Evolutionary conservation across 305 asterid genomes (phyloP).

Genomic region (Solanum hybrid): DNA sequence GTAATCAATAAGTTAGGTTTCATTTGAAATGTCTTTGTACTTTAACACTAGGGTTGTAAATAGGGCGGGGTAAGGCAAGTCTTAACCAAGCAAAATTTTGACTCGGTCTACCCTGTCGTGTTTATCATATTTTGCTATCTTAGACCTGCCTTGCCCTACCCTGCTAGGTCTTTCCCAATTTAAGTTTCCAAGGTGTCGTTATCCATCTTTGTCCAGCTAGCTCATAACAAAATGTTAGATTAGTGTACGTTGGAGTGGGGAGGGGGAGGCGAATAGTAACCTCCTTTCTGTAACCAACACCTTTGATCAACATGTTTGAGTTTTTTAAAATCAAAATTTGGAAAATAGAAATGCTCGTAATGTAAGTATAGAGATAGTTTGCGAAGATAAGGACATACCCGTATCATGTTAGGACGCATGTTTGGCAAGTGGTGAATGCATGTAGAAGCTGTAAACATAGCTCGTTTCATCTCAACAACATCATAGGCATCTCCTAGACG

Average conservation of each 20-base stretch:
- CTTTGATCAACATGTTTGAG: background rate
- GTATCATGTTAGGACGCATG: conserved; percentile 80
- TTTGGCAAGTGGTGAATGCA: conserved; percentile 84
- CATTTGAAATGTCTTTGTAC: background rate
- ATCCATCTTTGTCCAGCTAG: background rate
- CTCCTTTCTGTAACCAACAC: background rate
- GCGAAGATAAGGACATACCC: conserved; percentile 33
- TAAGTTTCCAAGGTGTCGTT: background rate
- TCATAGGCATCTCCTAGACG: conserved; percentile 48
- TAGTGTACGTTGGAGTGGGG: background rate
- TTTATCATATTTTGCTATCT: background rate
- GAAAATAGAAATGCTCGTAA: background rate
- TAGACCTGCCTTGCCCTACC: background rate
- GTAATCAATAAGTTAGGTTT: background rate
- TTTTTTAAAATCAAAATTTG: background rate
- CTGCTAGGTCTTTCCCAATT: background rate
- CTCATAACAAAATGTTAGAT: background rate
- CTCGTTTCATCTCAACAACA: conserved; percentile 59
- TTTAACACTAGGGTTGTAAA: background rate
- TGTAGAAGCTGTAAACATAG: conserved; percentile 70
- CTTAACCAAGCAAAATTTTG: background rate
- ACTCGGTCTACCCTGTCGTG: background rate
- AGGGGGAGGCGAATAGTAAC: background rate
- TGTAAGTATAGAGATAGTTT: background rate
- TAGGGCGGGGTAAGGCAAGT: background rate